phyloP scores from a whole-genome alignment of 352 stramenopile genomes.

The Phytophthora sansomeana region DNA sequence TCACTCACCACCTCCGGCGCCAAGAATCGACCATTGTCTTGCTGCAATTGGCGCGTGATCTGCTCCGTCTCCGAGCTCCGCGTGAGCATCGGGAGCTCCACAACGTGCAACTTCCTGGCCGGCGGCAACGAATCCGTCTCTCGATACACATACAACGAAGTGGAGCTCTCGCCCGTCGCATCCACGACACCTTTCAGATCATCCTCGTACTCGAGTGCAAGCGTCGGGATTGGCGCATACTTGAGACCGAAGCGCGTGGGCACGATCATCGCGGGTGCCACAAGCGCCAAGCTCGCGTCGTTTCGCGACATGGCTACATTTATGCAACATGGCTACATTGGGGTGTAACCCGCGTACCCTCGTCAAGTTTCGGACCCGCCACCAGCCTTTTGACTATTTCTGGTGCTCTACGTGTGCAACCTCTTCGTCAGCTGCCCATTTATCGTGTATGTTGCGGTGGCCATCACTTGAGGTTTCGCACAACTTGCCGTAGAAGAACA shows the following conservation, averaged over 20 bases:
- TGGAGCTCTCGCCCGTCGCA: slow-evolving; percentile 24
- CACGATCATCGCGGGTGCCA: slow-evolving; percentile 58
- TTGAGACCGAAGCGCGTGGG: slow-evolving; percentile 86
- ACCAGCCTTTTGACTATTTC: slow-evolving; percentile 18
- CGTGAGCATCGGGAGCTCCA: slow-evolving; percentile 77
- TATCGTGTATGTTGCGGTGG: not conserved
- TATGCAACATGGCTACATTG: not conserved
- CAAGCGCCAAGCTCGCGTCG: slow-evolving; percentile 17
- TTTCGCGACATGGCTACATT: slow-evolving; percentile 25
- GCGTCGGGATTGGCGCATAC: slow-evolving; percentile 79
- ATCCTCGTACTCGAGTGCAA: slow-evolving; percentile 87
- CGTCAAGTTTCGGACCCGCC: not conserved
- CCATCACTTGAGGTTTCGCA: not conserved
- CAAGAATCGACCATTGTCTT: slow-evolving; percentile 73
- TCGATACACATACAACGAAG: slow-evolving; percentile 72
- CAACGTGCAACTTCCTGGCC: slow-evolving; percentile 66
- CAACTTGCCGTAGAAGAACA: not conserved
- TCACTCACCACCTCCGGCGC: slow-evolving; percentile 70
- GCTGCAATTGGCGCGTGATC: slow-evolving; percentile 64
- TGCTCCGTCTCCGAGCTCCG: slow-evolving; percentile 49
- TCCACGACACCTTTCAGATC: slow-evolving; percentile 51
- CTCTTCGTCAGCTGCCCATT: not conserved
- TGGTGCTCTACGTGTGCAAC: not conserved
- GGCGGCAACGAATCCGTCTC: slow-evolving; percentile 13
- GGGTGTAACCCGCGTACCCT: not conserved